Evolutionary conservation across 306 rosid genomes (phyloP).

Genomic region (Coriaria nepalensis): DNA sequence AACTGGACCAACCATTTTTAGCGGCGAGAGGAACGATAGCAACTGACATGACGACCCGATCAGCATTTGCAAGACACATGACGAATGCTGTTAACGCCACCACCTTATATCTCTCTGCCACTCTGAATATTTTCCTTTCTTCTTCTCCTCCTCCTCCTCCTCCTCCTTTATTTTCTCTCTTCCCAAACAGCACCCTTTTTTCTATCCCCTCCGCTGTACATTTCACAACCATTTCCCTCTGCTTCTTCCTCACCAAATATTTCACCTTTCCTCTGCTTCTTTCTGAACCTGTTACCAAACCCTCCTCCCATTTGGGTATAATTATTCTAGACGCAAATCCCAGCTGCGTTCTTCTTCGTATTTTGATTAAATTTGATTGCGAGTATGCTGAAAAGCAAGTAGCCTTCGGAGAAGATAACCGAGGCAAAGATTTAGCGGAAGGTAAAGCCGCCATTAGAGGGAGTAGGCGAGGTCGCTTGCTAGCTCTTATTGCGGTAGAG

Average conservation of each 20-base stretch:
- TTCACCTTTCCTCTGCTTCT: slow-evolving; percentile 11
- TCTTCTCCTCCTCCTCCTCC: slow-evolving; percentile 11
- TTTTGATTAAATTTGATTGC: slow-evolving; percentile 17
- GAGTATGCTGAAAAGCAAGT: slow-evolving; percentile 9
- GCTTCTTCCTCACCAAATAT: slow-evolving; percentile 7
- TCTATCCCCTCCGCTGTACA: slow-evolving; percentile 59
- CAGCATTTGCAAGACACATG: slow-evolving; percentile 88
- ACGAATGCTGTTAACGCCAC: slow-evolving; percentile 59
- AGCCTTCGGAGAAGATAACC: slow-evolving; percentile 6
- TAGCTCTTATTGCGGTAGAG: neutral
- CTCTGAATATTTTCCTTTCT: slow-evolving; percentile 3
- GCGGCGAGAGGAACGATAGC: slow-evolving; percentile 82
- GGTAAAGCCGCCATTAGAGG: slow-evolving; percentile 26
- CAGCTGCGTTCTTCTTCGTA: slow-evolving; percentile 18
- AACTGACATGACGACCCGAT: slow-evolving; percentile 91
- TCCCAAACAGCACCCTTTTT: slow-evolving; percentile 37
- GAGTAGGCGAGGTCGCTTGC: neutral
- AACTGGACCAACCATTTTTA: slow-evolving; percentile 64
- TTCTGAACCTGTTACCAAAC: neutral
- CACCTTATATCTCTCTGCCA: slow-evolving; percentile 79
- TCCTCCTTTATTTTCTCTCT: slow-evolving; percentile 17
- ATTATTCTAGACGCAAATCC: slow-evolving; percentile 18
- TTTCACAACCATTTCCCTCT: slow-evolving; percentile 19
- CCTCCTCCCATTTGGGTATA: slow-evolving; percentile 18
- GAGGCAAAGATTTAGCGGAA: slow-evolving; percentile 13